Evolutionary conservation across 768 basidiomycete species (phyloP).

Genomic region (Pisolithus albus): DNA sequence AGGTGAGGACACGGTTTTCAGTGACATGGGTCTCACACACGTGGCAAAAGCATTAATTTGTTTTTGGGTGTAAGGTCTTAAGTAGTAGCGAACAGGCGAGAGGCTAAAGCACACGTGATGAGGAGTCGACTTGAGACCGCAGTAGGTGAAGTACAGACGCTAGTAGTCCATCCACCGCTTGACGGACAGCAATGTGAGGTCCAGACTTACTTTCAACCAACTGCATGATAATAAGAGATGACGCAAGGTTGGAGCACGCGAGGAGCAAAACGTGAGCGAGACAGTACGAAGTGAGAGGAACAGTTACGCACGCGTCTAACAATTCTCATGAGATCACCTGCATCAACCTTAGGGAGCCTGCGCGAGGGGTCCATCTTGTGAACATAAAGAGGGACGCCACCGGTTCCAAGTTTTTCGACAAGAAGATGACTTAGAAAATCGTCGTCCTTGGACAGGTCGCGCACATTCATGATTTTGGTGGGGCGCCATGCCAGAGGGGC

Average conservation of each 20-base stretch:
- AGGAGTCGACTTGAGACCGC: conserved; percentile 10
- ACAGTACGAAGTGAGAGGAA: conserved; percentile 21
- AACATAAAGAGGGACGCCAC: conserved; percentile 70
- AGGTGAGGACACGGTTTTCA: conserved; percentile 21
- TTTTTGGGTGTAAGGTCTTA: conserved; percentile 68
- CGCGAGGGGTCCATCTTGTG: conserved; percentile 85
- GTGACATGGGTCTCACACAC: conserved; percentile 45
- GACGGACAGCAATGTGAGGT: conserved; percentile 52
- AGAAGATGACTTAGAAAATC: conserved; percentile 87
- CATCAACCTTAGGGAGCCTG: conserved; percentile 68
- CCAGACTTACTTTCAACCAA: conserved; percentile 52
- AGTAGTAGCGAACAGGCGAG: conserved; percentile 68
- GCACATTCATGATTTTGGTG: conserved; percentile 87
- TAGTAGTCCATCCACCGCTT: conserved; percentile 74
- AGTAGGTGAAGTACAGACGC: conserved; percentile 40
- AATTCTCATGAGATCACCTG: conserved; percentile 59
- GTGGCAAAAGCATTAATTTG: conserved; percentile 90
- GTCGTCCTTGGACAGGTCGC: conserved; percentile 84
- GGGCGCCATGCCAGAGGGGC: conserved; percentile 57
- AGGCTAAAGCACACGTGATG: conserved; percentile 40
- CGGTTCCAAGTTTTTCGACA: conserved; percentile 83
- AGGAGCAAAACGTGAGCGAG: conserved; percentile 18
- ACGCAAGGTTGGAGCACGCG: conserved; percentile 17
- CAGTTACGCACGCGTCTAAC: conserved; percentile 64
- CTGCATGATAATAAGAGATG: conserved; percentile 30